Evolutionary conservation across 1,284 basidiomycete species (phyloP), one percentile per base, ranked within the genome.

Genomic region (Chondrostereum purpureum): DNA sequence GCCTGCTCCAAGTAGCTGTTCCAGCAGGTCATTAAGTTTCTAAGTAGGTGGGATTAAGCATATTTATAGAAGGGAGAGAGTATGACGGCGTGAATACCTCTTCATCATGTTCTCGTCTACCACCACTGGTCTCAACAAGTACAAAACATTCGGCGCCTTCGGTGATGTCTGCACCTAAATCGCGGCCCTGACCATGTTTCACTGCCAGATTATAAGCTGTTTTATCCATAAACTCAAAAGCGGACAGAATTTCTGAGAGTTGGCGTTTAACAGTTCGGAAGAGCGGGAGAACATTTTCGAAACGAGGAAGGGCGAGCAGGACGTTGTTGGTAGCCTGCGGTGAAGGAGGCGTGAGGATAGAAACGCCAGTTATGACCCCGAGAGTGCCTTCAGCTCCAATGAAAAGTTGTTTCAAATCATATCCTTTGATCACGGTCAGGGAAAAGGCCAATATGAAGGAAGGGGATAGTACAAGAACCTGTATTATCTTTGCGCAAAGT

Each of bases 391-490:
- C 96, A 8, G 90, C 87, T 16, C 96, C 96, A 56, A 99, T 97
- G 66, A 99, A 99, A 5, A 99, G 78, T 63, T 99, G 96, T 66
- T 99, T 99, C 42, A 99, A 73, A 63, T 99, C 96, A 61, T 97
- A 95, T n/a, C 95, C 92, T 92, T 53, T 19, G 42, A 17, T 20
- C n/a, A 23, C 21, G n/a, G 50, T 14, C 43, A 42, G 42, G 22
- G 37, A 47, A 20, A 34, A 42, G 44, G 31, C 38, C 50, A 19
- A 24, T 27, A 44, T 33, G 24, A n/a, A 22, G 23, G 37, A 42
- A 4, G 24, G 37, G 5, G 20, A 27, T 17, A 41, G n/a, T 12
- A 45, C 21, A 8, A 58, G 74, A 47, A 87, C 92, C 94, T 2
- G 96, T 99, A 64, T 99, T 99, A 66, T 99, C 96, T 68, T 99